Percentiles rank a stretch among this genome's conserved stretches.
Conservation (phyloP, 176 grass and related monocot species). For the Melocanna baccifera region DNA sequence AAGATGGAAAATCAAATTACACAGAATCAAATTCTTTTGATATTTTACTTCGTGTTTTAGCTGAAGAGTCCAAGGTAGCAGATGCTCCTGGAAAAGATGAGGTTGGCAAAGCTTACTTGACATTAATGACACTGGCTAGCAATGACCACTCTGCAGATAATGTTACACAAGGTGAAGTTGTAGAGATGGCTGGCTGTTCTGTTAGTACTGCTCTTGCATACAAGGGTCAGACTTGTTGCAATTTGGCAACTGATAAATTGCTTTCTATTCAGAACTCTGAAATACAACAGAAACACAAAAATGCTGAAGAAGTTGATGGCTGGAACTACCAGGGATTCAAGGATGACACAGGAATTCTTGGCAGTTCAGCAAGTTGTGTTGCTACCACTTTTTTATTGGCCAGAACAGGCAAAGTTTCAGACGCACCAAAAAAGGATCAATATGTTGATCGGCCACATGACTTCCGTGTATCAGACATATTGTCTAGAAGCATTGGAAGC, state of each 20-base stretch:
- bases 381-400: background rate
- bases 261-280: background rate
- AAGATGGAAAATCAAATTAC: constrained; percentile 4
- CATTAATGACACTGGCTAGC: constrained; percentile 34
- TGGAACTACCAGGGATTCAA: background rate
- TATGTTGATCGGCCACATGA: background rate
- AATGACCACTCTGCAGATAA: constrained; percentile 18
- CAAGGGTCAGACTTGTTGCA: background rate
- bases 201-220: background rate
- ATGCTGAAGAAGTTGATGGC: background rate
- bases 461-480: constrained; percentile 1
- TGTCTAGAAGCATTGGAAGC: constrained; percentile 35
- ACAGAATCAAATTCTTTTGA: constrained; percentile 34
- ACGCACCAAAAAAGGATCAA: background rate
- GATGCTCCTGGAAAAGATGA: constrained; percentile 39
- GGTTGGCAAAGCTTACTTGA: constrained; percentile 38
- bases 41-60: constrained; percentile 56
- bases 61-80: constrained; percentile 35
- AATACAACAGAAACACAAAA: background rate
- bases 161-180: constrained; percentile 23
- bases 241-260: background rate
- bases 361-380: background rate
- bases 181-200: background rate
- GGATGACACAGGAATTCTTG: background rate
- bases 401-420: background rate